Percentiles rank a stretch among this genome's conserved stretches.
Evolutionary conservation across 148 eudicot genomes (phyloP).

Genomic region (Amaranthus hypochondriacus): DNA sequence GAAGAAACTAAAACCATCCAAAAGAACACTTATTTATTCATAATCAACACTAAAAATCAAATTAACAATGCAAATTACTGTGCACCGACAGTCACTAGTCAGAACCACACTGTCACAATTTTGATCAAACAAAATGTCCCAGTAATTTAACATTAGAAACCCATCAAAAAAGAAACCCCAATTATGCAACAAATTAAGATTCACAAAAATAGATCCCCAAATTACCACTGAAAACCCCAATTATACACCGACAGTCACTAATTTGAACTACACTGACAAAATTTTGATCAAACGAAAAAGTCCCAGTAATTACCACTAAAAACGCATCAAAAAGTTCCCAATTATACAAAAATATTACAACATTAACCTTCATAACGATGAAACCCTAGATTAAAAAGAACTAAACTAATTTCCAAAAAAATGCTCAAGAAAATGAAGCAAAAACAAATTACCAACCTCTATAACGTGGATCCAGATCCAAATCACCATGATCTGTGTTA

Average conservation of each 20-base stretch:
- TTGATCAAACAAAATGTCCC: slow-evolving; percentile 11
- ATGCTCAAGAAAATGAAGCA: not conserved
- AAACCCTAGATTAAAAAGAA: not conserved
- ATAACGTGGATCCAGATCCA: slow-evolving; percentile 70
- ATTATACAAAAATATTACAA: not conserved
- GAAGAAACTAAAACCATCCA: not conserved
- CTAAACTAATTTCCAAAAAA: not conserved
- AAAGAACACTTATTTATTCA: not conserved
- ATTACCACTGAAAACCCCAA: slow-evolving; percentile 18
- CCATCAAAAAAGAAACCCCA: not conserved
- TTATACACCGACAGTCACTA: slow-evolving; percentile 25
- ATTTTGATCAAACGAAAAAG: slow-evolving; percentile 8
- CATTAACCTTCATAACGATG: not conserved
- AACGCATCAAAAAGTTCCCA: slow-evolving; percentile 5
- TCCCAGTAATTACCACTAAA: slow-evolving; percentile 10
- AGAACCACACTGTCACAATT: not conserved
- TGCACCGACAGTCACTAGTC: slow-evolving; percentile 23
- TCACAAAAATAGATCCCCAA: not conserved
- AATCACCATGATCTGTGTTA: slow-evolving; percentile 49
- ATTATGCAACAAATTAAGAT: not conserved
- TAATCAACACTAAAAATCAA: slow-evolving; percentile 17
- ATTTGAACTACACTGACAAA: not conserved
- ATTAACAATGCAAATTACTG: slow-evolving; percentile 21
- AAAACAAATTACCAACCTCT: slow-evolving; percentile 36
- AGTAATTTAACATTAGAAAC: slow-evolving; percentile 11